These are phyloP conservation scores for Aspergillus bertholletiae DNA, from an alignment of 495 filamentous ascomycete species.

Conservation along the genomic window DNA sequence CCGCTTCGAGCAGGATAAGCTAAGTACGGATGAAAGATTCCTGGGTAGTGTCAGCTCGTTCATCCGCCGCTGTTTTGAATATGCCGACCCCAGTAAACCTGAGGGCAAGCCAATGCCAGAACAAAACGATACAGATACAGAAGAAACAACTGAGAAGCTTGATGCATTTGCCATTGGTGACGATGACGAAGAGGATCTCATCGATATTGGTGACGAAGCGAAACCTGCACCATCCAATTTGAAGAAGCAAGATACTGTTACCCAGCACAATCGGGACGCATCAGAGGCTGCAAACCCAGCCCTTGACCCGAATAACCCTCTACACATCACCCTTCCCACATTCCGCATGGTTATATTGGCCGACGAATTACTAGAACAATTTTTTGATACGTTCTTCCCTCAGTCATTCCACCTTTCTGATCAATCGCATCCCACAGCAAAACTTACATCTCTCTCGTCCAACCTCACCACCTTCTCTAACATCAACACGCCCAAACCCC, in stretches of 20 bases:
- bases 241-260: constrained; percentile 6
- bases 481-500: constrained; percentile 48
- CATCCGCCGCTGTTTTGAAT: constrained; percentile 95
- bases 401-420: constrained; percentile 67
- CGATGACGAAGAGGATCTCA: constrained; percentile 68
- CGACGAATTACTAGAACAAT: constrained; percentile 91
- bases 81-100: constrained; percentile 88
- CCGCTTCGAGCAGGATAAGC: constrained; percentile 28
- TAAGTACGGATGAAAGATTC: constrained; percentile 71
- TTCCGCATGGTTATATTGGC: constrained; percentile 98
- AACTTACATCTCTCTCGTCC: constrained; percentile 63
- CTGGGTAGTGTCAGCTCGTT: constrained; percentile 90
- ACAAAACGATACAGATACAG: constrained; percentile 21
- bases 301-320: constrained; percentile 84
- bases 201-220: constrained; percentile 49
- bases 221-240: constrained; percentile 9
- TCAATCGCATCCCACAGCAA: constrained; percentile 35
- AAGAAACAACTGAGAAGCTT: constrained; percentile 40
- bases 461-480: constrained; percentile 79
- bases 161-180: constrained; percentile 77
- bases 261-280: constrained; percentile 16
- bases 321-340: constrained; percentile 94
- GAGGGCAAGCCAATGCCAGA: constrained; percentile 24
- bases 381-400: constrained; percentile 82
- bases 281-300: constrained; percentile 71